These are phyloP conservation scores for Gossypium anomalum DNA, from an alignment of 345 rosid species.

Conservation along the genomic window DNA sequence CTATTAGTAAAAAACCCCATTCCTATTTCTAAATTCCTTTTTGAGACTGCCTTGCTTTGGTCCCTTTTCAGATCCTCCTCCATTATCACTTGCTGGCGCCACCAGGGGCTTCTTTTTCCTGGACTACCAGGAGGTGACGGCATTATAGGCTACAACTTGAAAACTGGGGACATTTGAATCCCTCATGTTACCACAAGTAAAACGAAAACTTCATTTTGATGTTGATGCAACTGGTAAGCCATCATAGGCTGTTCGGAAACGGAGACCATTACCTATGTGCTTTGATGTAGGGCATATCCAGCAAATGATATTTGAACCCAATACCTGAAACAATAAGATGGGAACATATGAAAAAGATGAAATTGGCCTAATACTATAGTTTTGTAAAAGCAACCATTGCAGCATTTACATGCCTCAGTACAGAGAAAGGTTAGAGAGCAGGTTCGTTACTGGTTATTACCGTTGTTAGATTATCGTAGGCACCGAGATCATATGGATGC, in stretches of 20 bases:
- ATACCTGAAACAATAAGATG: slow-evolving; percentile 45
- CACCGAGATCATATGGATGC: slow-evolving; percentile 82
- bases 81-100: not conserved
- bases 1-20: slow-evolving; percentile 1
- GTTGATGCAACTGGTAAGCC: slow-evolving; percentile 20
- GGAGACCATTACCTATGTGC: slow-evolving; percentile 72
- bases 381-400: not conserved
- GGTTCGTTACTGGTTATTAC: slow-evolving; percentile 32
- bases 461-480: slow-evolving; percentile 57
- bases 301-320: slow-evolving; percentile 66
- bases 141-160: not conserved
- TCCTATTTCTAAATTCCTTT: slow-evolving; percentile 2
- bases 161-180: not conserved
- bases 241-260: slow-evolving; percentile 60
- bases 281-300: slow-evolving; percentile 72
- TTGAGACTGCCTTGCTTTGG: not conserved
- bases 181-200: not conserved
- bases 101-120: no score
- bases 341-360: not conserved
- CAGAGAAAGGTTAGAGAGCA: slow-evolving; percentile 12
- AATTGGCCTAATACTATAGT: not conserved
- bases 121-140: not conserved
- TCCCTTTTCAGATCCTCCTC: not conserved
- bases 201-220: slow-evolving; percentile 23
- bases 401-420: not conserved